Evolutionary conservation across 176 grass and related monocot genomes (phyloP), one percentile per base, ranked within the genome.

Genomic region (Musa troglodytarum): DNA sequence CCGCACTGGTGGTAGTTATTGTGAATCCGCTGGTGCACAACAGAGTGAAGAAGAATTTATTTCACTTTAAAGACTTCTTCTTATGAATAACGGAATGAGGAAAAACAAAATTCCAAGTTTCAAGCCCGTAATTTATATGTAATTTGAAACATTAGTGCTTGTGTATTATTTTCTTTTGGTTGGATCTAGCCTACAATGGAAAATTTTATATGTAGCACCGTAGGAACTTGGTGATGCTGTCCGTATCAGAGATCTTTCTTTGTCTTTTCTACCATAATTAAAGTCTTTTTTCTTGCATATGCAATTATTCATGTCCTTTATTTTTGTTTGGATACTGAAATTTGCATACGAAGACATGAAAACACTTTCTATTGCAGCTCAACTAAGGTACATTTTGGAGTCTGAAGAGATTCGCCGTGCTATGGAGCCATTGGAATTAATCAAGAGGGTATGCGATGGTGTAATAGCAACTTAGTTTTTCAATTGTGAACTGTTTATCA

Each of bases 381-480:
- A 91, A 81, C 64, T 98, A 49, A 69, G 75, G 34, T 98, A 86
- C 11, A 89, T 98, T 76, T 89, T 83, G 88, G 90, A 98, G 75
- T 98, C 88, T 1, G 90, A 93, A 74, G 90, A 98, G 71, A 68
- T 91, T 71, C 86, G 88, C 0, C 84, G 73, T 75, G 84, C 91
- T 49, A 86, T 91, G 88, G 95, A 98, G 66, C 95, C 95, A 68
- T 72, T 86, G 53, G 88, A 93, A 85, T 87, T 98, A 76, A 93
- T 98, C 51, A 91, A 70, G 79, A 89, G 95, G 85, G 88, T 98
- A 91, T 80, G 88, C 76, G 28, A 43, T 1, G 68, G 10, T 49
- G 14, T 13, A 43, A 22, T 2, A n/a, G 17, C n/a, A 6, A 9
- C 9, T 52, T 53, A 0, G 34, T 52, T 7, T 9, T 12, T 77